phyloP scores from a whole-genome alignment of 345 rosid species.

The Lepidium sativum region DNA sequence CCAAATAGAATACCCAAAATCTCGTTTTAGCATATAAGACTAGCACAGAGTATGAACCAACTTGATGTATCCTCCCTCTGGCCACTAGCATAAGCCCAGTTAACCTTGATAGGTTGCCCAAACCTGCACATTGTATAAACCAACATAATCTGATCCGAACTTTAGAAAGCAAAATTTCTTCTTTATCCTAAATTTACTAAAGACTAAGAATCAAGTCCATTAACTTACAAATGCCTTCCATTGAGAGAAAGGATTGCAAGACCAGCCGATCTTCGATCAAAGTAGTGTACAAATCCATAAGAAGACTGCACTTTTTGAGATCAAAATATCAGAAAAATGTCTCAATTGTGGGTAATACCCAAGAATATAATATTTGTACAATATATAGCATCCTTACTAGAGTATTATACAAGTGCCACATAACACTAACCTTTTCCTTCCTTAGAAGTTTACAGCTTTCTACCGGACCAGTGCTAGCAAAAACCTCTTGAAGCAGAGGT shows the following conservation, averaged over 20 bases:
- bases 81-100: constrained; percentile 42
- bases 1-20: neutral
- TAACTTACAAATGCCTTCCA: constrained; percentile 86
- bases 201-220: neutral
- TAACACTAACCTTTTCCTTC: constrained; percentile 67
- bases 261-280: constrained; percentile 79
- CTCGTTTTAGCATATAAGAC: neutral
- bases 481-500: constrained; percentile 52
- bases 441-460: constrained; percentile 88
- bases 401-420: neutral
- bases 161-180: neutral
- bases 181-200: neutral
- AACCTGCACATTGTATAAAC: constrained; percentile 42
- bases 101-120: constrained; percentile 42
- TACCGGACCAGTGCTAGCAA: constrained; percentile 87
- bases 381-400: neutral
- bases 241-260: constrained; percentile 85
- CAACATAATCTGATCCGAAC: neutral
- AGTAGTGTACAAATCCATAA: constrained; percentile 90
- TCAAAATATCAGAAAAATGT: constrained; percentile 7
- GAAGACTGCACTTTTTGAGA: constrained; percentile 53
- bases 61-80: constrained; percentile 93
- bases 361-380: neutral
- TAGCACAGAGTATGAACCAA: constrained; percentile 1
- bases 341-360: neutral